phyloP scores from a whole-genome alignment of 139 green algal genomes.

The Trebouxia sp. region DNA sequence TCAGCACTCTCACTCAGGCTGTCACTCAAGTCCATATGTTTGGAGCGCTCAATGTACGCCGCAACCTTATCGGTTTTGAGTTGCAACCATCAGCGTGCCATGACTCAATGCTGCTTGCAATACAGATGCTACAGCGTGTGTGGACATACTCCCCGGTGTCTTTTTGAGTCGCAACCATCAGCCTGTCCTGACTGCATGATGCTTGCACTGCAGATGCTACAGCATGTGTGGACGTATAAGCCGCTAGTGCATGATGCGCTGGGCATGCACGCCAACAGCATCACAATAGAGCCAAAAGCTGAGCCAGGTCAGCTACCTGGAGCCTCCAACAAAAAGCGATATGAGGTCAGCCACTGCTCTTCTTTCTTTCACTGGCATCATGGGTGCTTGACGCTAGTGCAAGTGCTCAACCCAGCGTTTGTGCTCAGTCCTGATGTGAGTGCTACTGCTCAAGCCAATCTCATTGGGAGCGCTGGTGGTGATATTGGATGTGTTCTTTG shows the following conservation, averaged over 20 bases:
- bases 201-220: conserved; percentile 68
- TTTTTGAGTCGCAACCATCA: neutral
- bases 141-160: neutral
- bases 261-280: conserved; percentile 87
- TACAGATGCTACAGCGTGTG: conserved; percentile 79
- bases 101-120: neutral
- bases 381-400: too few species aligned
- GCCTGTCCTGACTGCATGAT: neutral
- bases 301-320: neutral
- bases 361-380: too few species aligned
- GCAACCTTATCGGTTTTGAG: too few species aligned
- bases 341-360: neutral
- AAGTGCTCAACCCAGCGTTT: too few species aligned
- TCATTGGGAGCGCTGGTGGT: too few species aligned
- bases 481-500: too few species aligned
- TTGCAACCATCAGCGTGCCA: neutral
- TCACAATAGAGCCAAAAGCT: conserved; percentile 57
- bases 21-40: too few species aligned
- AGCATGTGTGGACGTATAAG: conserved; percentile 97
- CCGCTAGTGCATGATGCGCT: conserved; percentile 97
- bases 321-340: conserved; percentile 17
- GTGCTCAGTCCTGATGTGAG: neutral
- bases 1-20: too few species aligned
- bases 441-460: too few species aligned
- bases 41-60: too few species aligned